phyloP scores from a whole-genome alignment of 805 yeast species.

The Metschnikowia continentalis region DNA sequence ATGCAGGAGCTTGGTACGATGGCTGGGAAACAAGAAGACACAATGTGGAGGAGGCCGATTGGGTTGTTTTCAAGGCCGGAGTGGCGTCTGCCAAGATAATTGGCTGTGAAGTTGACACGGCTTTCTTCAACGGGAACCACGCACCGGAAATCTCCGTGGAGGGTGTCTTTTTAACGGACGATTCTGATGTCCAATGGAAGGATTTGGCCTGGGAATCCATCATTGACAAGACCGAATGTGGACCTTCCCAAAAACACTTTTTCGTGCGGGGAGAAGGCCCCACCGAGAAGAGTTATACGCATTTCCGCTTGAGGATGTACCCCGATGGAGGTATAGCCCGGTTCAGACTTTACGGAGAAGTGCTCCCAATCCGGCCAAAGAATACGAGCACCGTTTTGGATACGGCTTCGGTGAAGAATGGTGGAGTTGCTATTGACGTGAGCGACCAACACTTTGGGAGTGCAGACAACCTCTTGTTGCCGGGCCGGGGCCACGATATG shows the following conservation, averaged over 20 bases:
- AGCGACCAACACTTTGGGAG: conserved; percentile 95
- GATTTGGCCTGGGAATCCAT: conserved; percentile 62
- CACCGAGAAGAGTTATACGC: conserved; percentile 67
- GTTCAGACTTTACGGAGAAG: conserved; percentile 83
- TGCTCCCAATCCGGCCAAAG: conserved; percentile 62
- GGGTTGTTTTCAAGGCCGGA: conserved; percentile 81
- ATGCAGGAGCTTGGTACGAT: conserved; percentile 95
- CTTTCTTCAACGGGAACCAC: conserved; percentile 91
- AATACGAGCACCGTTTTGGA: conserved; percentile 50
- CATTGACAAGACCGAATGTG: conserved; percentile 72
- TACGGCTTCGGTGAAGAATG: conserved; percentile 76
- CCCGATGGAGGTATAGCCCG: conserved; percentile 99
- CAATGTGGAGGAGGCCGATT: conserved; percentile 78
- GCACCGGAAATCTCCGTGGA: conserved; percentile 90
- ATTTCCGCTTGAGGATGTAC: conserved; percentile 82
- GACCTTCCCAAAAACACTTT: conserved; percentile 84
- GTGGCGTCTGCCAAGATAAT: conserved; percentile 74
- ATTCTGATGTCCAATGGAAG: conserved; percentile 21
- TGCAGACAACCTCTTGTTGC: conserved; percentile 82
- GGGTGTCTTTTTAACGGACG: conserved; percentile 45
- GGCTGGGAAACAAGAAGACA: conserved; percentile 99
- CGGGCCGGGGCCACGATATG: conserved; percentile 96
- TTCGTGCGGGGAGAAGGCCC: conserved; percentile 53
- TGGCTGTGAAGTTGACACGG: conserved; percentile 90
- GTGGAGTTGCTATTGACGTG: conserved; percentile 80